phyloP scores from a whole-genome alignment of 129 eudicot genomes.

The Saposhnikovia divaricata region DNA sequence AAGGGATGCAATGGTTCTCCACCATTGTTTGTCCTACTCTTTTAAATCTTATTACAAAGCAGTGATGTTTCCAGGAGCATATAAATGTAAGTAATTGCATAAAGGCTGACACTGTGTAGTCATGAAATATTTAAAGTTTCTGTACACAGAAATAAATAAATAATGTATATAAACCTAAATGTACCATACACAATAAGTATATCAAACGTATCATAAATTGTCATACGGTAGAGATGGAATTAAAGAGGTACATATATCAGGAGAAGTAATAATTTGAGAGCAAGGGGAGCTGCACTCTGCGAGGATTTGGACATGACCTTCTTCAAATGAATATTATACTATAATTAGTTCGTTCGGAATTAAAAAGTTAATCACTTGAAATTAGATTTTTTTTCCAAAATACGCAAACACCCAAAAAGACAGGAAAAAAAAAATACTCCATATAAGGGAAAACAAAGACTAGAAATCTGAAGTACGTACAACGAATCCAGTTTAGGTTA shows the following conservation, averaged over 20 bases:
- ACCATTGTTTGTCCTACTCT: constrained; percentile 3
- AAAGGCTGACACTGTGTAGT: neutral
- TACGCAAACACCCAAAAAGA: no score
- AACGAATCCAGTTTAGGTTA: no score
- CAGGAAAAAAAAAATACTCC: no score
- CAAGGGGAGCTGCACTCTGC: neutral
- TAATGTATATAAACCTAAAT: no score
- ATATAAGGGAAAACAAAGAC: no score
- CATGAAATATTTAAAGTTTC: neutral
- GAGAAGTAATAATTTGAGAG: neutral
- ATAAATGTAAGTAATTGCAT: neutral
- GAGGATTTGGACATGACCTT: neutral
- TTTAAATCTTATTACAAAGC: neutral
- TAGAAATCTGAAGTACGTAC: no score
- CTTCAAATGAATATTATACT: no score
- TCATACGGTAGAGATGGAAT: neutral
- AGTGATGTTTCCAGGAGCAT: neutral
- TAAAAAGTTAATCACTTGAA: no score
- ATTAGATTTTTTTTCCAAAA: no score
- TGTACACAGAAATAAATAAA: neutral
- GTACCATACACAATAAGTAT: neutral
- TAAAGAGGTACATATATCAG: neutral
- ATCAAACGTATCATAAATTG: neutral
- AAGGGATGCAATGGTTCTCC: constrained; percentile 6
- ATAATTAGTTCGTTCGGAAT: no score